Conservation (phyloP, 768 basidiomycete species). For the Kwoniella newhampshirensis region DNA sequence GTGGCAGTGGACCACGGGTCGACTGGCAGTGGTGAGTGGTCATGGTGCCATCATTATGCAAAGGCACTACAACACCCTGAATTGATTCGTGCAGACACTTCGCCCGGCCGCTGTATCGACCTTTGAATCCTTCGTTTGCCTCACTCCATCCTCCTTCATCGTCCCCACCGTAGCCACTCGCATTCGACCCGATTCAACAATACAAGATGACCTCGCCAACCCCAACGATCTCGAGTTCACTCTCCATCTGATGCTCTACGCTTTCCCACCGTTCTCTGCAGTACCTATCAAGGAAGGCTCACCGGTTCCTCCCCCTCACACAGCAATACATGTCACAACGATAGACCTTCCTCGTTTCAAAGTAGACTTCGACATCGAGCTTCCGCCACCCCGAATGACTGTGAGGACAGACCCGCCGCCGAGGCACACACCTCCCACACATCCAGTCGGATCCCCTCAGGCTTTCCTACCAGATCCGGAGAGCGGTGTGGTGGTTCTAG, state of each 20-base stretch:
- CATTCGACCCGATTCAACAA: slow-evolving; percentile 27
- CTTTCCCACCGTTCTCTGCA: slow-evolving; percentile 41
- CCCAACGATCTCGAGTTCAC: slow-evolving; percentile 33
- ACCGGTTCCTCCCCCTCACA: slow-evolving; percentile 39
- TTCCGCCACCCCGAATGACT: slow-evolving; percentile 43
- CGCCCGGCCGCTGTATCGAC: slow-evolving; percentile 29
- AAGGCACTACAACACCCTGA: no score
- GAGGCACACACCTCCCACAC: slow-evolving; percentile 39
- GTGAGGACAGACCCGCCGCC: slow-evolving; percentile 52
- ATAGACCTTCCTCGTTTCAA: slow-evolving; percentile 41
- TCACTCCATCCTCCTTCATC: slow-evolving; percentile 38
- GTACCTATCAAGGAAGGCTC: slow-evolving; percentile 7
- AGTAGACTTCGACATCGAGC: slow-evolving; percentile 22
- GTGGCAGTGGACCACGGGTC: slow-evolving; percentile 49
- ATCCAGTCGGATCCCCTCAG: slow-evolving; percentile 27
- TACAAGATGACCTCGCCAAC: slow-evolving; percentile 32
- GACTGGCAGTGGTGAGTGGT: slow-evolving; percentile 37
- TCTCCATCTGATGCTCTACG: slow-evolving; percentile 43
- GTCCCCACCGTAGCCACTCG: slow-evolving; percentile 40
- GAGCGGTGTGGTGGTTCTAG: slow-evolving; percentile 41
- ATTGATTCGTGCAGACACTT: slow-evolving; percentile 32
- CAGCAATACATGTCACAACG: slow-evolving; percentile 35
- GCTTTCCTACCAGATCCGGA: slow-evolving; percentile 42
- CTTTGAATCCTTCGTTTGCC: slow-evolving; percentile 43
- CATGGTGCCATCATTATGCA: background rate